Evolutionary conservation across 805 yeast genomes (phyloP), one percentile per base, ranked within the genome.

Genomic region (Candida chauliodis): DNA sequence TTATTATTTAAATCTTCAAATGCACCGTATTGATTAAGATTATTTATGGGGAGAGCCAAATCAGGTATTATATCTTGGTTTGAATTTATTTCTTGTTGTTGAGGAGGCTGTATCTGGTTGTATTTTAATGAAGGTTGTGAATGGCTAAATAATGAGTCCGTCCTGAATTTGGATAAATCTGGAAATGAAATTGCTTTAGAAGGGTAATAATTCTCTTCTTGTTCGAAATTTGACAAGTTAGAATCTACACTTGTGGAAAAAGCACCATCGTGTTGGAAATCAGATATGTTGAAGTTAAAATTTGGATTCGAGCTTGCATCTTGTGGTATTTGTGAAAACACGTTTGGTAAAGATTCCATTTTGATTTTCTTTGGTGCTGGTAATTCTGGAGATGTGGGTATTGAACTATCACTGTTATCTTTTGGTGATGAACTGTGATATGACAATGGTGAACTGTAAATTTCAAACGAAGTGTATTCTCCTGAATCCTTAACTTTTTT

Each of bases 401-500:
- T 8, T 10, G 38, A 26, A 14, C n/a, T 21, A 4, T n/a, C n/a
- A 15, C 17, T 8, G 8, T 8, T n/a, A 13, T 27, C 8, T 21
- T 16, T 8, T 23, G 30, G 10, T n/a, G 29, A 18, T 13, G 22
- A 23, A 16, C 5, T 15, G 11, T n/a, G 17, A 21, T 21, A 21
- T 10, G 15, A 21, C 16, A 15, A 14, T 30, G 39, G 39, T 7
- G 39, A 36, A 29, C 23, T 36, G 3, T 21, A 36, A 13, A 27
- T 24, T 20, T 36, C 39, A 36, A 41, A 41, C n/a, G 41, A 17
- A 34, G 42, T 48, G 38, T 30, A 50, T 41, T 29, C 45, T 37
- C 40, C 32, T 10, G 52, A 46, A 21, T 52, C 58, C 38, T 54
- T 57, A 36, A 33, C 49, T 29, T 48, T 49, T 45, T 71, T 72